Evolutionary conservation across 345 rosid species (phyloP).

Genomic region (Theobroma cacao): DNA sequence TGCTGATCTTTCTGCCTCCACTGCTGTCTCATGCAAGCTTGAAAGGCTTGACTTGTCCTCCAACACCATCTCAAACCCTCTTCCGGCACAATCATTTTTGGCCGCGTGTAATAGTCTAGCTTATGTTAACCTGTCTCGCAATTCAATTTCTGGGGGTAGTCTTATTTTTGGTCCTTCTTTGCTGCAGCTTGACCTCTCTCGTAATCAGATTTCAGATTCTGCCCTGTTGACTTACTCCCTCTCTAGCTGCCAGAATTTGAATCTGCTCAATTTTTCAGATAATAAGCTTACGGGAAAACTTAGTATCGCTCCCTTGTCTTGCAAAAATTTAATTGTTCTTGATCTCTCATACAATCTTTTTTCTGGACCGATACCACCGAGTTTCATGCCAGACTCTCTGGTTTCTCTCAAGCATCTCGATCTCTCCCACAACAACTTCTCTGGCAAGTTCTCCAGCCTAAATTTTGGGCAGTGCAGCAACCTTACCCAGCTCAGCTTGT

Average conservation of each 20-base stretch:
- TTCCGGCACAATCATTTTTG: slow-evolving; percentile 40
- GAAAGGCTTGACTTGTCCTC: slow-evolving; percentile 64
- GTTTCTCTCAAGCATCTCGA: slow-evolving; percentile 55
- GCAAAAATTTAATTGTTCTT: slow-evolving; percentile 49
- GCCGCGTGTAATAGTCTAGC: slow-evolving; percentile 34
- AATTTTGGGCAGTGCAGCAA: slow-evolving; percentile 63
- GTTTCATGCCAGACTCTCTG: slow-evolving; percentile 40
- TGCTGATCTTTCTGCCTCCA: slow-evolving; percentile 39
- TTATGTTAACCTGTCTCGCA: slow-evolving; percentile 49
- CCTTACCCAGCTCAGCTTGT: slow-evolving; percentile 53
- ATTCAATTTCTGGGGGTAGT: slow-evolving; percentile 53
- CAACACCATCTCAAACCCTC: slow-evolving; percentile 54
- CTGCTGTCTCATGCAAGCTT: slow-evolving; percentile 38
- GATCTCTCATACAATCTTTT: slow-evolving; percentile 70
- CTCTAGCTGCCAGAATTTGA: slow-evolving; percentile 59
- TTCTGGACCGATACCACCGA: slow-evolving; percentile 54
- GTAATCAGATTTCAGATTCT: slow-evolving; percentile 47
- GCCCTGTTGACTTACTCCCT: slow-evolving; percentile 39
- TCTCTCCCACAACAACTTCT: slow-evolving; percentile 72
- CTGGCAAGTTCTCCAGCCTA: slow-evolving; percentile 51
- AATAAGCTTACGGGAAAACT: slow-evolving; percentile 60
- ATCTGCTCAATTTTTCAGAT: slow-evolving; percentile 58
- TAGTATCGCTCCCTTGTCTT: slow-evolving; percentile 32
- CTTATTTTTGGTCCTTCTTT: slow-evolving; percentile 44
- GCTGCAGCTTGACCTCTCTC: slow-evolving; percentile 56